Percentiles rank a stretch among this genome's conserved stretches.
phyloP scores from a whole-genome alignment of 2,329 filamentous ascomycete genomes.

The Sphaceloma murrayae region DNA sequence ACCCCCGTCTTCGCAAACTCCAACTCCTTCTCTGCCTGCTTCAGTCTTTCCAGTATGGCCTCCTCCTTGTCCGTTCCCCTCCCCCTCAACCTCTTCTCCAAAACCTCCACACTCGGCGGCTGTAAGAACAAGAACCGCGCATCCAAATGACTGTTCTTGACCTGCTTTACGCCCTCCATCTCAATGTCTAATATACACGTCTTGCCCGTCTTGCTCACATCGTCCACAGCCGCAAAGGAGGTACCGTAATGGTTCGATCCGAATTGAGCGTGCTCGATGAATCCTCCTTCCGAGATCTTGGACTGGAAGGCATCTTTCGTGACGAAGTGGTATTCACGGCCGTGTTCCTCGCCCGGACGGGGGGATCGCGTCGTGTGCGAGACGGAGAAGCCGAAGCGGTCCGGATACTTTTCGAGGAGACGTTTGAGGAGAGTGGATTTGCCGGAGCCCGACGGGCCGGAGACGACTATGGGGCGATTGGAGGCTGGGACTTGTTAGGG shows the following conservation, averaged over 20 bases:
- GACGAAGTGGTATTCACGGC: constrained; percentile 73
- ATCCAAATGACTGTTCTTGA: constrained; percentile 63
- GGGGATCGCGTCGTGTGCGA: constrained; percentile 69
- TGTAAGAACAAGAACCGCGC: constrained; percentile 79
- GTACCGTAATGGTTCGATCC: constrained; percentile 83
- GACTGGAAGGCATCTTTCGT: constrained; percentile 56
- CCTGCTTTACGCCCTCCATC: constrained; percentile 96
- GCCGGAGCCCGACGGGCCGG: constrained; percentile 68
- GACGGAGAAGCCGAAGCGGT: constrained; percentile 54
- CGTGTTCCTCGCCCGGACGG: constrained; percentile 63
- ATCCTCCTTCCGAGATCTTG: constrained; percentile 59
- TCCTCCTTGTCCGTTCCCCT: constrained; percentile 72
- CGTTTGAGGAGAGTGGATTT: constrained; percentile 71
- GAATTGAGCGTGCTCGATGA: constrained; percentile 82
- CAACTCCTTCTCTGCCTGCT: constrained; percentile 64
- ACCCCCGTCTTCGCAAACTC: constrained; percentile 59
- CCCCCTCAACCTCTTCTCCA: constrained; percentile 65
- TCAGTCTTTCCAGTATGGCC: constrained; percentile 57
- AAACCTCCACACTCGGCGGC: constrained; percentile 62
- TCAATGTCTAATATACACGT: constrained; percentile 88
- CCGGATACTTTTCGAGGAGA: constrained; percentile 57
- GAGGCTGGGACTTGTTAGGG: constrained; percentile 6
- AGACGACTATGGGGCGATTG: constrained; percentile 58
- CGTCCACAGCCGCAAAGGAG: constrained; percentile 65
- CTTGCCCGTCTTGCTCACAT: constrained; percentile 58